Evolutionary conservation across 768 basidiomycete species (phyloP).

Genomic region (Calocybe cyanea): DNA sequence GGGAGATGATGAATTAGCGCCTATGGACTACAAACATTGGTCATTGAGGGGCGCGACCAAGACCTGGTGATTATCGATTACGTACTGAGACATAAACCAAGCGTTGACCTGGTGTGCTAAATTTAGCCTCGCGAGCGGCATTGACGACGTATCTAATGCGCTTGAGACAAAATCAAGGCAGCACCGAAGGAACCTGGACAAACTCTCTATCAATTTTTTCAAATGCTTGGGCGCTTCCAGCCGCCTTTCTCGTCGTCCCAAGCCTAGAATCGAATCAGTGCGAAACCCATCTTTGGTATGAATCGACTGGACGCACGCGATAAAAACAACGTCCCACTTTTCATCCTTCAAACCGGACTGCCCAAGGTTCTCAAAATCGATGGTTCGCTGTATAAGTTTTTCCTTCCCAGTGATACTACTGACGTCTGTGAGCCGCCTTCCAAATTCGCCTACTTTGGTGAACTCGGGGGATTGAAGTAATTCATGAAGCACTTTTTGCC

Average conservation of each 20-base stretch:
- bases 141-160: conserved; percentile 64
- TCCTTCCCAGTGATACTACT: conserved; percentile 40
- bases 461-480: conserved; percentile 56
- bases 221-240: conserved; percentile 63
- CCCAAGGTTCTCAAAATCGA: conserved; percentile 67
- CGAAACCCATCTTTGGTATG: background rate
- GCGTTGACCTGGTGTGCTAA: conserved; percentile 47
- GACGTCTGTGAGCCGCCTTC: conserved; percentile 52
- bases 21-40: conserved; percentile 31
- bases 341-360: conserved; percentile 46
- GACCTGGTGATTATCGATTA: background rate
- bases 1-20: conserved; percentile 44
- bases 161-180: background rate
- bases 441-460: conserved; percentile 64
- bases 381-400: conserved; percentile 64
- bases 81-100: conserved; percentile 70
- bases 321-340: conserved; percentile 74
- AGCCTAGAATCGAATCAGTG: conserved; percentile 31
- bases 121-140: conserved; percentile 62
- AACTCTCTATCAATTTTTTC: conserved; percentile 78
- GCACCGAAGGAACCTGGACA: conserved; percentile 17
- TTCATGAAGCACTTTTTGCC: conserved; percentile 55
- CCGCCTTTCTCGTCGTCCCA: conserved; percentile 59
- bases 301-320: conserved; percentile 44
- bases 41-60: background rate